Percentiles rank a stretch among this genome's conserved stretches.
These are phyloP conservation scores for Penicillium simplicissimum DNA, from an alignment of 495 filamentous ascomycete species.

Conservation along the genomic window DNA sequence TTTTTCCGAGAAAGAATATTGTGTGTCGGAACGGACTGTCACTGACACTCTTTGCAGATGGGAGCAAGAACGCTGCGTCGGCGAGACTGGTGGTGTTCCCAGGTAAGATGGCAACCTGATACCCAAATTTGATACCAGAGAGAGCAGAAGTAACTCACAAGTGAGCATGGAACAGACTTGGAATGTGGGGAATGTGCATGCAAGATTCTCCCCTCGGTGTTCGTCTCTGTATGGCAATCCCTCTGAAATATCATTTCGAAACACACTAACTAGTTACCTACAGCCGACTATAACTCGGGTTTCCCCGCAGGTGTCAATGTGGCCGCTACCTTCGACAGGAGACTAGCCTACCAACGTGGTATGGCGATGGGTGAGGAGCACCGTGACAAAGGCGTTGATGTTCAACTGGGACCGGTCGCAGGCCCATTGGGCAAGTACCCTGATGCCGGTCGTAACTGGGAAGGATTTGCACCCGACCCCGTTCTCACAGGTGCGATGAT, in stretches of 20 bases:
- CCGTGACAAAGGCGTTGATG: constrained; percentile 78
- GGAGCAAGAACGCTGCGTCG: constrained; percentile 76
- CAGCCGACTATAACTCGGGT: constrained; percentile 73
- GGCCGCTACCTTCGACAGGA: constrained; percentile 76
- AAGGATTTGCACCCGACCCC: constrained; percentile 67
- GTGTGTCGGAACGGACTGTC: too few species aligned
- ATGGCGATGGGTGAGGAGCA: constrained; percentile 80
- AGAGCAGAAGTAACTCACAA: constrained; percentile 8
- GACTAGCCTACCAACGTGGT: constrained; percentile 73
- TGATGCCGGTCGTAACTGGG: constrained; percentile 89
- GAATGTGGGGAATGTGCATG: constrained; percentile 78
- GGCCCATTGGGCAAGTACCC: constrained; percentile 78
- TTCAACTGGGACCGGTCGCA: constrained; percentile 85
- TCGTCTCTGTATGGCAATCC: constrained; percentile 53
- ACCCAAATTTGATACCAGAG: not conserved
- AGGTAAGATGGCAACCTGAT: constrained; percentile 23
- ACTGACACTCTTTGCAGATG: constrained; percentile 51
- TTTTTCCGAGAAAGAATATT: not conserved
- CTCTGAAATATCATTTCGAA: not conserved
- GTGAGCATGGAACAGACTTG: constrained; percentile 58
- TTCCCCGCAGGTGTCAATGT: constrained; percentile 82
- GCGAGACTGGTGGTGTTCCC: constrained; percentile 57
- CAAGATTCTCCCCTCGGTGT: constrained; percentile 90
- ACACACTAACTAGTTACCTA: constrained; percentile 11
- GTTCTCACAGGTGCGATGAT: constrained; percentile 74